Evolutionary conservation across 1,284 basidiomycete species (phyloP).

Genomic region (Tilletia caries): DNA sequence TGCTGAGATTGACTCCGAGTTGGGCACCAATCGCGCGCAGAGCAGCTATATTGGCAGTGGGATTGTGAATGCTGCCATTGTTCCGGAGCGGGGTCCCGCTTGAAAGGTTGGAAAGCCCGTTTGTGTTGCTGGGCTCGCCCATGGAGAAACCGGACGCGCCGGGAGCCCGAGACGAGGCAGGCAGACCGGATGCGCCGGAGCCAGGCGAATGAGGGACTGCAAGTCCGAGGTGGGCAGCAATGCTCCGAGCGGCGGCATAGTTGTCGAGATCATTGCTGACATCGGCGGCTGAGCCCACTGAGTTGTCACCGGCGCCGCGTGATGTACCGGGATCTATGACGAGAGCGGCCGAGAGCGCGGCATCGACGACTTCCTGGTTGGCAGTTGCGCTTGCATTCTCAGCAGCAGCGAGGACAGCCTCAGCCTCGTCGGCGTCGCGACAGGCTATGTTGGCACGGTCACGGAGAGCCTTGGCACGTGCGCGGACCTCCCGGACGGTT

Average conservation of each 20-base stretch:
- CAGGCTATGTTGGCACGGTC: not conserved
- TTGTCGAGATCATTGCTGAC: conserved; percentile 9
- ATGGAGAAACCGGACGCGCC: not conserved
- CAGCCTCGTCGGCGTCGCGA: conserved; percentile 9
- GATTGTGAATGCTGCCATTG: conserved; percentile 6
- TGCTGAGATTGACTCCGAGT: not conserved
- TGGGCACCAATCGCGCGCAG: conserved; percentile 2
- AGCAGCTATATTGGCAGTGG: not conserved
- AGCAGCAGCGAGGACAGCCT: not conserved
- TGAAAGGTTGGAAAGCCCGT: not conserved
- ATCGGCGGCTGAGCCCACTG: not conserved
- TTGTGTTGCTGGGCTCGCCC: conserved; percentile 8
- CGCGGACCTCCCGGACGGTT: conserved; percentile 1
- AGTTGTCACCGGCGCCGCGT: not conserved
- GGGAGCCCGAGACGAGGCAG: not conserved
- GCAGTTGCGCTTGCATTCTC: not conserved
- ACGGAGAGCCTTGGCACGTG: conserved; percentile 4
- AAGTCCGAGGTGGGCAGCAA: conserved; percentile 4
- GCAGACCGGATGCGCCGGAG: not conserved
- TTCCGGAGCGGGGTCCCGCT: not conserved
- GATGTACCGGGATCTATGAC: not conserved
- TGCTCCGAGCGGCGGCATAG: not conserved
- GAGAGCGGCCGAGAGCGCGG: conserved; percentile 1
- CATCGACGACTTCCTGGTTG: conserved; percentile 10
- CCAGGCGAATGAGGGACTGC: conserved; percentile 3